Conservation (phyloP, 78 protist species). For the Dictyostelium capitatum region DNA sequence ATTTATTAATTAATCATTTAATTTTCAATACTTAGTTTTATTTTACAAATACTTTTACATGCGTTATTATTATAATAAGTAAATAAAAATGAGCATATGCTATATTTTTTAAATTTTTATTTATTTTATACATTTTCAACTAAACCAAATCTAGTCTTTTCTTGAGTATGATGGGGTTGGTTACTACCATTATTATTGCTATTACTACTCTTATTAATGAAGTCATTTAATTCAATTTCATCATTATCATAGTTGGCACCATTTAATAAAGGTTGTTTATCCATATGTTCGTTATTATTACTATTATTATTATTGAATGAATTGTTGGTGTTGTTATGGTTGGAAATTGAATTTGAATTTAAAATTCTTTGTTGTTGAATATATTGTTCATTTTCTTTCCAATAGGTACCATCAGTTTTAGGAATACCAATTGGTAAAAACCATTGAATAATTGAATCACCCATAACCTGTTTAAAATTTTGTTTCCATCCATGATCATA, state of each 20-base stretch:
- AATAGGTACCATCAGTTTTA: slow-evolving; percentile 49
- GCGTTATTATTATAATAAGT: too few species aligned
- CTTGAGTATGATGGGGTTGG: background rate
- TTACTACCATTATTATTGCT: background rate
- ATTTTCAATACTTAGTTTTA: too few species aligned
- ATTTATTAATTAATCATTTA: too few species aligned
- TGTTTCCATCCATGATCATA: slow-evolving; percentile 49
- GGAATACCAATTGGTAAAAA: slow-evolving; percentile 42
- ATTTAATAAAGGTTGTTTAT: background rate
- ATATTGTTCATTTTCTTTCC: slow-evolving; percentile 22
- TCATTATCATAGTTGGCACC: background rate
- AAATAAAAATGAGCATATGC: too few species aligned
- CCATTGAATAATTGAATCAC: slow-evolving; percentile 37
- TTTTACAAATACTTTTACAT: too few species aligned
- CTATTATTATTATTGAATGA: background rate
- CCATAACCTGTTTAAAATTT: slow-evolving; percentile 69
- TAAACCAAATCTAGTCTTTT: background rate
- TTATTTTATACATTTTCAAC: slow-evolving; percentile 1
- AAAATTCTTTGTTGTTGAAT: slow-evolving; percentile 5
- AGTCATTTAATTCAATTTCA: background rate
- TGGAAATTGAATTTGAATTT: background rate
- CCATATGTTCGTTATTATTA: background rate
- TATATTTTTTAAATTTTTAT: background rate
- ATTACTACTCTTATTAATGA: background rate
- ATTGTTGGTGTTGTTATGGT: background rate